phyloP scores from a whole-genome alignment of 2,329 filamentous ascomycete species.

The Cladophialophora psammophila region DNA sequence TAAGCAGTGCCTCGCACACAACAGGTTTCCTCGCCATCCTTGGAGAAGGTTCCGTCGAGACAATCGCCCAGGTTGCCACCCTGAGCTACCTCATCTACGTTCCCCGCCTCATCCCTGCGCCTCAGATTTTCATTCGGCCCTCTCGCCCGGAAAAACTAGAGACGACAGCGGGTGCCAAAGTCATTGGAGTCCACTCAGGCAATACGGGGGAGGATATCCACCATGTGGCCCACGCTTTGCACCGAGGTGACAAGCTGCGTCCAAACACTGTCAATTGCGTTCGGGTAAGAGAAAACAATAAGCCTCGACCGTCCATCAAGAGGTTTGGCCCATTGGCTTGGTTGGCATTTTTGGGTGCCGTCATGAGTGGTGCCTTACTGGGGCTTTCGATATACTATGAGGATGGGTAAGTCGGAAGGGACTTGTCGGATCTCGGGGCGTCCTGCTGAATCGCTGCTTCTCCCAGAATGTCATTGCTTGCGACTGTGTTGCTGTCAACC shows the following conservation, averaged over 20 bases:
- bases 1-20: slow-evolving; percentile 3
- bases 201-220: slow-evolving; percentile 57
- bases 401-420: slow-evolving; percentile 46
- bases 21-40: slow-evolving; percentile 59
- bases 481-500: slow-evolving; percentile 56
- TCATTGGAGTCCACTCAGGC: slow-evolving; percentile 57
- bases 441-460: slow-evolving; percentile 4
- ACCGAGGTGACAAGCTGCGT: slow-evolving; percentile 46
- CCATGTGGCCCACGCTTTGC: slow-evolving; percentile 56
- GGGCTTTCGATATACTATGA: slow-evolving; percentile 53
- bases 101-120: slow-evolving; percentile 59
- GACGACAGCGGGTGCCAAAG: slow-evolving; percentile 47
- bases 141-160: slow-evolving; percentile 53
- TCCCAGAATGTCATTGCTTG: slow-evolving; percentile 56
- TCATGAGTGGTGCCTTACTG: slow-evolving; percentile 53
- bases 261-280: slow-evolving; percentile 53
- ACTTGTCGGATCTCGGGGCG: not conserved
- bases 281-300: slow-evolving; percentile 46
- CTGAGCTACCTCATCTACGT: slow-evolving; percentile 59
- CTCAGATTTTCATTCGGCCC: slow-evolving; percentile 58
- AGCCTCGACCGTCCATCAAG: slow-evolving; percentile 51
- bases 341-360: slow-evolving; percentile 55
- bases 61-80: slow-evolving; percentile 59
- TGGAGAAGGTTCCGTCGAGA: slow-evolving; percentile 59
- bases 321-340: slow-evolving; percentile 55